Percentiles rank a stretch among this genome's conserved stretches.
Evolutionary conservation across 306 rosid genomes (phyloP).

Genomic region (Vigna hirtella): DNA sequence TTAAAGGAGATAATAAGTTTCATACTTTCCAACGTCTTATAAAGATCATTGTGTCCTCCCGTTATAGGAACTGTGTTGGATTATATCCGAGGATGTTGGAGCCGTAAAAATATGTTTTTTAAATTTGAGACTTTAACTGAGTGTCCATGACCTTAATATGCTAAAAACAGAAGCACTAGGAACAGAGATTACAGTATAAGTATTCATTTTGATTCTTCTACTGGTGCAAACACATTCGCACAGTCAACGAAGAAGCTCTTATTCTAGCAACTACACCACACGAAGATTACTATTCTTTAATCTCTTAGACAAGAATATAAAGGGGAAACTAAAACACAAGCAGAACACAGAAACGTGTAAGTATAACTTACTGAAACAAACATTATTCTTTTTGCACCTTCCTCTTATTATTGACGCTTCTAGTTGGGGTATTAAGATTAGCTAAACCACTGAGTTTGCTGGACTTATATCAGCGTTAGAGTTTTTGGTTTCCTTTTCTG

Average conservation of each 20-base stretch:
- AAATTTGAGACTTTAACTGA: no score
- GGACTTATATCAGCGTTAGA: slow-evolving; percentile 39
- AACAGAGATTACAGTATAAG: slow-evolving; percentile 23
- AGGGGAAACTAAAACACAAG: slow-evolving; percentile 10
- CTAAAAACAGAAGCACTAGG: slow-evolving; percentile 22
- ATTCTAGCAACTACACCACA: slow-evolving; percentile 25
- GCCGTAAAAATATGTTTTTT: no score
- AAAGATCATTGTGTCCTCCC: no score
- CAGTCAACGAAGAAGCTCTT: slow-evolving; percentile 30
- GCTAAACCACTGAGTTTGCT: slow-evolving; percentile 39
- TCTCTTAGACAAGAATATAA: neutral
- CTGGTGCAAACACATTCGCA: neutral
- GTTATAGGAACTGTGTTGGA: no score
- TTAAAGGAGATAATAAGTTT: no score
- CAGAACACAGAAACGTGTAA: slow-evolving; percentile 4
- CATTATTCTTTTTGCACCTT: slow-evolving; percentile 9
- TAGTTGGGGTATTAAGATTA: slow-evolving; percentile 12
- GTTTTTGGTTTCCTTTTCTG: slow-evolving; percentile 35
- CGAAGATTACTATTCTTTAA: slow-evolving; percentile 17
- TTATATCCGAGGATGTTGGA: no score
- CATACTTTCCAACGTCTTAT: no score
- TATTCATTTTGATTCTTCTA: slow-evolving; percentile 37
- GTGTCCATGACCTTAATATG: neutral
- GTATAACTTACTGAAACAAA: slow-evolving; percentile 16
- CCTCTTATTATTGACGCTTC: slow-evolving; percentile 27